These are phyloP conservation scores for Eucalyptus pauciflora DNA, from an alignment of 345 rosid species.

Conservation along the genomic window DNA sequence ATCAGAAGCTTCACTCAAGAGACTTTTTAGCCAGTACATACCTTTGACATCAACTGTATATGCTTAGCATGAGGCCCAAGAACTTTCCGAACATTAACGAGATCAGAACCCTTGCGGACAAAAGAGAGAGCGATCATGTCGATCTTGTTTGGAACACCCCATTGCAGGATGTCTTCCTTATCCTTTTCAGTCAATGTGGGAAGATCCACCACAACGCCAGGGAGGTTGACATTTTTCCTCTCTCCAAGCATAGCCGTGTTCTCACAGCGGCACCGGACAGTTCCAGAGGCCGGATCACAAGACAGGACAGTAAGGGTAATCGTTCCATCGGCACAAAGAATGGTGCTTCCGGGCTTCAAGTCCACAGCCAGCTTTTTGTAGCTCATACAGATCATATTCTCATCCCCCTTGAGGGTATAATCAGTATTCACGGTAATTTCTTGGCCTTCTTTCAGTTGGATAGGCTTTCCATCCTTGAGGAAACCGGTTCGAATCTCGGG, in stretches of 20 bases:
- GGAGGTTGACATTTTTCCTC: slow-evolving; percentile 8
- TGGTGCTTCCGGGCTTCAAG: slow-evolving; percentile 3
- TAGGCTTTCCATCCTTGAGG: slow-evolving; percentile 9
- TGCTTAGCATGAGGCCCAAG: slow-evolving; percentile 7
- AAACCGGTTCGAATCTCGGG: slow-evolving; percentile 9
- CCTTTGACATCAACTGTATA: slow-evolving; percentile 9
- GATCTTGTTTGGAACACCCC: slow-evolving; percentile 9
- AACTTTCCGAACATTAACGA: slow-evolving; percentile 7
- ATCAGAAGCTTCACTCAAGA: neutral
- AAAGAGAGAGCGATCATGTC: slow-evolving; percentile 5
- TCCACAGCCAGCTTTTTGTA: slow-evolving; percentile 5
- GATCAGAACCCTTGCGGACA: slow-evolving; percentile 9
- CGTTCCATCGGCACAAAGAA: slow-evolving; percentile 5
- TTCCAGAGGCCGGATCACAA: slow-evolving; percentile 1
- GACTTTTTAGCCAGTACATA: neutral
- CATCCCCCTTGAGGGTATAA: slow-evolving; percentile 1
- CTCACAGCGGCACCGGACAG: slow-evolving; percentile 10
- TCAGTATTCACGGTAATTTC: slow-evolving; percentile 4
- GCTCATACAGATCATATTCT: slow-evolving; percentile 2
- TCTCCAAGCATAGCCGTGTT: slow-evolving; percentile 8
- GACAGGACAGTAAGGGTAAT: slow-evolving; percentile 4
- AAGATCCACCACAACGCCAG: slow-evolving; percentile 7
- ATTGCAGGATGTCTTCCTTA: slow-evolving; percentile 5
- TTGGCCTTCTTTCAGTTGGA: slow-evolving; percentile 8
- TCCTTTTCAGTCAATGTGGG: slow-evolving; percentile 9